Evolutionary conservation across 805 yeast genomes (phyloP).

Genomic region (Wilhelminamyces savonicus): DNA sequence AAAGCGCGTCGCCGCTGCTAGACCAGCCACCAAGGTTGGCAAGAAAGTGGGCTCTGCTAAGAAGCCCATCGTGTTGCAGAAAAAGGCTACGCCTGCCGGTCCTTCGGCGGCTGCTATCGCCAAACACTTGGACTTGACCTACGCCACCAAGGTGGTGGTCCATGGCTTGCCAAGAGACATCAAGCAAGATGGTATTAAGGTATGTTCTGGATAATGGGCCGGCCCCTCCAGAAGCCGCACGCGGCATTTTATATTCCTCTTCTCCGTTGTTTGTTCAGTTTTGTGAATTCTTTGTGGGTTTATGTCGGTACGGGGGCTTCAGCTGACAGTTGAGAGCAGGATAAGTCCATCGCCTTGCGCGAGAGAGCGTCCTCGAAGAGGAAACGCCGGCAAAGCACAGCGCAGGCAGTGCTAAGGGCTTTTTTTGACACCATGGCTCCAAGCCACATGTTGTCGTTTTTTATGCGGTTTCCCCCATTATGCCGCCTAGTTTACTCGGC

Average conservation of each 20-base stretch:
- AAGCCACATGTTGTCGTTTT: too few species aligned
- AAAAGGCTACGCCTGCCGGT: slow-evolving; percentile 11
- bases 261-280: not conserved
- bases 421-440: too few species aligned
- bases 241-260: not conserved
- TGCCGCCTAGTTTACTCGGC: too few species aligned
- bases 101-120: slow-evolving; percentile 11
- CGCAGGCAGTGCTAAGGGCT: too few species aligned
- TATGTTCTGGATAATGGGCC: slow-evolving; percentile 53
- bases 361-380: too few species aligned
- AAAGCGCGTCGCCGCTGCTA: slow-evolving; percentile 10
- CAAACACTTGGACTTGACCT: slow-evolving; percentile 37
- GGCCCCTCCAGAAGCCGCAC: too few species aligned
- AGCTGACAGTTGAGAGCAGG: too few species aligned
- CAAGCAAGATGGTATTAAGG: slow-evolving; percentile 77
- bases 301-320: too few species aligned
- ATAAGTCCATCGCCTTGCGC: too few species aligned
- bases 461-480: too few species aligned
- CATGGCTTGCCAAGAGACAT: slow-evolving; percentile 81
- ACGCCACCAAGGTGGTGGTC: slow-evolving; percentile 78
- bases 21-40: slow-evolving; percentile 28
- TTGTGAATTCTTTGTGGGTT: slow-evolving; percentile 1
- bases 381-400: too few species aligned
- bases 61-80: slow-evolving; percentile 22
- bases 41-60: slow-evolving; percentile 26